These are phyloP conservation scores for Kodamaea sagamina DNA, from an alignment of 805 yeast genomes.

Conservation along the genomic window DNA sequence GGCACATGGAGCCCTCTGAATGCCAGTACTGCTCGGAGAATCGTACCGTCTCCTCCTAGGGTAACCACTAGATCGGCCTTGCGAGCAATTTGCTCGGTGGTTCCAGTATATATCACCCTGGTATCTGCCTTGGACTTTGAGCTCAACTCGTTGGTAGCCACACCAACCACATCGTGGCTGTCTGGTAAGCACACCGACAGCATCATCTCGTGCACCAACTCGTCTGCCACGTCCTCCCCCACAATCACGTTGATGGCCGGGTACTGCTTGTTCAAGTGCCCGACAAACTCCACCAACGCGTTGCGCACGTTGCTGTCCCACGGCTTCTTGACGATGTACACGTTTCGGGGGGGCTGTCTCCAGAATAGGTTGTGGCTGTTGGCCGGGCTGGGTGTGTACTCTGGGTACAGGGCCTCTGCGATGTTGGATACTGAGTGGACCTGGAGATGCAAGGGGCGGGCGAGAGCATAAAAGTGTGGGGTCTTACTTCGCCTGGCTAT, in stretches of 20 bases:
- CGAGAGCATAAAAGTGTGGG: not conserved
- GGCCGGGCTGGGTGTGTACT: constrained; percentile 54
- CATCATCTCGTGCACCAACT: constrained; percentile 42
- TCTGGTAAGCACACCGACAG: constrained; percentile 9
- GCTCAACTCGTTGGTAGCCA: not conserved
- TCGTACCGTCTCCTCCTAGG: constrained; percentile 96
- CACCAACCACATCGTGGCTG: constrained; percentile 2
- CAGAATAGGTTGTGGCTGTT: constrained; percentile 66
- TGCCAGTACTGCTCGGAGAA: constrained; percentile 76
- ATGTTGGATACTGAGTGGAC: constrained; percentile 8
- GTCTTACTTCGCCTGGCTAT: not conserved
- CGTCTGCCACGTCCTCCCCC: constrained; percentile 72
- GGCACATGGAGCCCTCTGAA: constrained; percentile 78
- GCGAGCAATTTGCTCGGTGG: constrained; percentile 52
- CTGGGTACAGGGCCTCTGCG: constrained; percentile 39
- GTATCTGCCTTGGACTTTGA: constrained; percentile 1
- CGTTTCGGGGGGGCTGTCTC: constrained; percentile 72
- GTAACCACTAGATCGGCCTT: constrained; percentile 83
- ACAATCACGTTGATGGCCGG: constrained; percentile 79
- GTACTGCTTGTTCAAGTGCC: constrained; percentile 59
- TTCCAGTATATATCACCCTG: constrained; percentile 54
- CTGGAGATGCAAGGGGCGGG: constrained; percentile 10
- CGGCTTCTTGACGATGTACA: constrained; percentile 83
- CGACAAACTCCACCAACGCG: constrained; percentile 67
- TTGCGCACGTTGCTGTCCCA: constrained; percentile 63